Base-by-base conservation (phyloP, 2,329 filamentous ascomycete species). In the Rhynchosporium agropyri region DNA sequence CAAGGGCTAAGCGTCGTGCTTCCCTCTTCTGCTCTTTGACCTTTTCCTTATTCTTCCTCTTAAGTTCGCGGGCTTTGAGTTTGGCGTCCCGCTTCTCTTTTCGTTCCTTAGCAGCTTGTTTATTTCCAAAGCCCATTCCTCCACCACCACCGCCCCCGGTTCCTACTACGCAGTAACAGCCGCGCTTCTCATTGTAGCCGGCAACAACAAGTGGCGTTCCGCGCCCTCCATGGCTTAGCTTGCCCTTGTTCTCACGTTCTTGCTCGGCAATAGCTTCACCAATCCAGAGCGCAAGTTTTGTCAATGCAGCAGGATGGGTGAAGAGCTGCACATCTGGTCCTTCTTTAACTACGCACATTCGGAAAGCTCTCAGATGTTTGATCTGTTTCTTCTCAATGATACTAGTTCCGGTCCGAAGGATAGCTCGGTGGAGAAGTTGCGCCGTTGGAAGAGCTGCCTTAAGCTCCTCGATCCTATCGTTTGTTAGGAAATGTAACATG, bases 321-420 rank as follows among this genome's bases (percentile, higher is more conserved):
- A 99, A 99, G 10, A 98, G 83, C n/a, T 84, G 79, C 0, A 96
- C 89, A 70, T 98, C 95, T 0, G 93, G 92, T 0, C 94, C 92
- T 72, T 98, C 95, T 74, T 96, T 97, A 70, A 99, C 92, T 3
- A 98, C 90, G 40, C 91, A 96, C 83, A 99, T 92, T 56, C 95
- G 90, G 76, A 98, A 99, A 0, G 94, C 90, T 54, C 92, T 87
- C 15, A 99, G 81, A 75, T 97, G 92, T 43, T 92, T 90, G 74
- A 99, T 96, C 72, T 97, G 93, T 63, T 90, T 89, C 78, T 99
- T 99, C 68, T 92, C 91, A 64, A 99, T 90, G 33, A 99, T 82
- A 0, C 91, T 89, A 0, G 92, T 96, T 43, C 95, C 95, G 0
- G 94, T 97, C 54, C 92, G 90, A 65, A 97, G 90, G 66, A 99